Evolutionary conservation across 2,329 filamentous ascomycete genomes (phyloP).

Genomic region (Alternaria ventricosa): DNA sequence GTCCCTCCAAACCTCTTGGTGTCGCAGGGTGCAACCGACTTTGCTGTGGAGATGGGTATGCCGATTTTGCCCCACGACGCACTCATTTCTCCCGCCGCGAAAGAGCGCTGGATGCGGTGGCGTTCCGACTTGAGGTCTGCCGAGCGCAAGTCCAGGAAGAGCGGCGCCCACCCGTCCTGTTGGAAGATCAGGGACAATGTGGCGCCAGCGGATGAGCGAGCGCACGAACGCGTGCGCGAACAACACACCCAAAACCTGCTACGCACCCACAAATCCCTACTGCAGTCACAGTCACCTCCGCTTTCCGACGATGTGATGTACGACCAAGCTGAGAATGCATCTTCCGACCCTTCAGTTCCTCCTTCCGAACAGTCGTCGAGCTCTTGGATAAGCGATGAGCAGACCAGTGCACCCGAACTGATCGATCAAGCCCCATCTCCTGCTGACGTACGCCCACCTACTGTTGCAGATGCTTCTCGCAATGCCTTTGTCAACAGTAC

Average conservation of each 20-base stretch:
- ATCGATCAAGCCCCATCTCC: constrained; percentile 13
- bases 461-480: constrained; percentile 42
- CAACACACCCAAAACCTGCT: constrained; percentile 49
- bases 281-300: constrained; percentile 30
- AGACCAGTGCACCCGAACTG: constrained; percentile 21
- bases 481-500: constrained; percentile 54
- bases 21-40: constrained; percentile 83
- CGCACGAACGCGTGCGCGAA: constrained; percentile 43
- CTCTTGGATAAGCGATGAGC: constrained; percentile 27
- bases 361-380: constrained; percentile 25
- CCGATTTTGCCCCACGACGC: constrained; percentile 74
- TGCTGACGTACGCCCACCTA: constrained; percentile 13
- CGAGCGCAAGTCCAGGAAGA: constrained; percentile 55
- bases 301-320: constrained; percentile 27
- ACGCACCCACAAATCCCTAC: constrained; percentile 13
- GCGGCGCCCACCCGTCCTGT: constrained; percentile 33
- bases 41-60: constrained; percentile 81
- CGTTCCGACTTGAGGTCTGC: constrained; percentile 70
- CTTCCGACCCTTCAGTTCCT: constrained; percentile 23
- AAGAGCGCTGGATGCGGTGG: constrained; percentile 83
- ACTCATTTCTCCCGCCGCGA: constrained; percentile 80
- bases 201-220: constrained; percentile 37
- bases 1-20: constrained; percentile 94
- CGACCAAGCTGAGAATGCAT: constrained; percentile 15
- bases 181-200: constrained; percentile 33